Evolutionary conservation across 1,284 basidiomycete genomes (phyloP), one percentile per base, ranked within the genome.

Genomic region (Pseudozyma pruni): DNA sequence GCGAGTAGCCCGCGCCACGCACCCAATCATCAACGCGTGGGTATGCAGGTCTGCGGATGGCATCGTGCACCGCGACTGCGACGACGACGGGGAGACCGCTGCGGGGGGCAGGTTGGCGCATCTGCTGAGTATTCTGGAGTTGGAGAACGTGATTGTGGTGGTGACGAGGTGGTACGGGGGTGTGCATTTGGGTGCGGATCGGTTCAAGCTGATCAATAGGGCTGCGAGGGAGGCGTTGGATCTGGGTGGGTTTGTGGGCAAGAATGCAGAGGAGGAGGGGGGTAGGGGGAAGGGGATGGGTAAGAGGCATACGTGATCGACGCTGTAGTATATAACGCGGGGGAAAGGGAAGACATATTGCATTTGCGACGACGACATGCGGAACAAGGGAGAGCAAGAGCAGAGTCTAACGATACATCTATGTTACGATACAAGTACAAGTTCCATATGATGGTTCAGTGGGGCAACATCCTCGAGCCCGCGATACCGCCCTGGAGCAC

Each of bases 81-180:
- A 81, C 50, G 81, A 82, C 35, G 74, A 81, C 47, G 83, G 82
- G 34, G 83, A 83, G 49, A 74, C 79, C 1, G 81, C 82, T 0
- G 83, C 83, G 1, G 83, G 83, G 1, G 79, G 78, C 1, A 56
- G 83, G 9, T 49, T 83, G 8, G 83, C 83, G 0, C 82, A 83
- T 61, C 53, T 83, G 19, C 54, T 83, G 9, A 60, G 74, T 29
- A 56, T 83, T 4, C 45, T 81, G 40, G 72, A 71, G 25, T 16
- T 80, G 20, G 71, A 74, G 20, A 80, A 81, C 44, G 79, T 68
- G 4, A 48, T 82, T 6, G 80, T 82, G 16, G 76, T 82, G 4
- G 81, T 82, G 10, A 81, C 81, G 14, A 55, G 77, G n/a, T 80
- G 73, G 74, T 82, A 64, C 47, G 80, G 80, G 4, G 80, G 80